Evolutionary conservation across 2,329 filamentous ascomycete species (phyloP), one percentile per base, ranked within the genome.

Genomic region (Neurospora sp.): DNA sequence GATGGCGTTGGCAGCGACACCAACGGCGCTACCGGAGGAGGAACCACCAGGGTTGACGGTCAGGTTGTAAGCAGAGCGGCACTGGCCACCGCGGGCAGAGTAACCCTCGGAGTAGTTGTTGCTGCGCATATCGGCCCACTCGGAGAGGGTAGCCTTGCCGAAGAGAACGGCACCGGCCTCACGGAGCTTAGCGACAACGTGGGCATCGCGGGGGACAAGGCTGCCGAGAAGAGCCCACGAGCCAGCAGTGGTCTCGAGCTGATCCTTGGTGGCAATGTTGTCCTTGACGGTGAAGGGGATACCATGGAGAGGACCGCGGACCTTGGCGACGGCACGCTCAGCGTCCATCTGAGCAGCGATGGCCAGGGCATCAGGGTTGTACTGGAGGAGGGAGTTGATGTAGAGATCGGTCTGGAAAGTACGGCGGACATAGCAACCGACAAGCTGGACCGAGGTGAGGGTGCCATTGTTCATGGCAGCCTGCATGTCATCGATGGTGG

Each of bases 251-350:
- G 91, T 93, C 76, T 93, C 85, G 84, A 93, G 86, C 68, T 85
- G 85, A 77, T 93, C 91, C 73, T 87, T 88, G 9, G 86, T 88
- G 33, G 84, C 89, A 69, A 92, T 90, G 76, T 90, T 91, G 76
- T 93, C 91, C 79, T 93, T 93, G 73, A 93, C 86, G 2, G 90
- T 82, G 77, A 91, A 91, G 0, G 91, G 91, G 62, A 94, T 91
- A 3, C 91, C 91, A 77, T 93, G 91, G 1, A 94, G 82, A 0
- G 87, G 87, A 1, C 90, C 52, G 52, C 89, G 85, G 10, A 89
- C 78, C 46, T 80, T 81, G 33, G 89, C 89, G 1, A 79, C 75
- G 13, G 77, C 76, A 19, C 91, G 84, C 78, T 93, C 90, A 0
- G 76, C 77, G 74, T 93, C 91, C 38, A 89, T 81, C 15, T 81